Conservation (phyloP, 371 early-diverging fungal species). For the Mucor mucedo region DNA sequence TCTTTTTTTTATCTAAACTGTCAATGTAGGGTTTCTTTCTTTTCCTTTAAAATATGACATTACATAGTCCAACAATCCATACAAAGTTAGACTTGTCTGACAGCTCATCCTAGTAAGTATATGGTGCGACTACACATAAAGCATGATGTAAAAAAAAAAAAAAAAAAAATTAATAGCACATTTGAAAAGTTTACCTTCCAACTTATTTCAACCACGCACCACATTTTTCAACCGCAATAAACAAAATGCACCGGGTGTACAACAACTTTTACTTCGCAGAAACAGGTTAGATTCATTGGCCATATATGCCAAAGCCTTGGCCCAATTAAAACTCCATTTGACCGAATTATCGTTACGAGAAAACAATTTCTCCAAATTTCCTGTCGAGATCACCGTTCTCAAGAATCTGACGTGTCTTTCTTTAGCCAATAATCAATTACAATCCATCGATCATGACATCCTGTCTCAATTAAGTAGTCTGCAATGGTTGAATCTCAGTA, state of each 20-base stretch:
- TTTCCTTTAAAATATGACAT: constrained; percentile 2
- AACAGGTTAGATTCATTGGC: constrained; percentile 25
- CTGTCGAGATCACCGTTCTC: constrained; percentile 59
- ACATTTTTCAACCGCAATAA: constrained; percentile 19
- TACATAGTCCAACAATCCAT: background rate
- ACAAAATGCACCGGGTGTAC: constrained; percentile 8
- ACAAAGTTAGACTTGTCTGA: constrained; percentile 26
- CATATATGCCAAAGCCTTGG: constrained; percentile 23
- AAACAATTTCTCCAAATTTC: constrained; percentile 54
- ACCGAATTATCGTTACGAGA: constrained; percentile 53
- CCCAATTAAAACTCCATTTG: constrained; percentile 20
- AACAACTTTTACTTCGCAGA: constrained; percentile 27
- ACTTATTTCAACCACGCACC: constrained; percentile 17
- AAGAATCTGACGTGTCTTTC: constrained; percentile 68
- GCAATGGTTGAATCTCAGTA: constrained; percentile 41
- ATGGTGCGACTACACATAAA: no score
- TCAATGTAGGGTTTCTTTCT: background rate
- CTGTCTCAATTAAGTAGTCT: constrained; percentile 28
- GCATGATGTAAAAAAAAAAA: background rate
- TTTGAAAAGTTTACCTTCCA: constrained; percentile 18
- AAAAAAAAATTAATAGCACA: background rate
- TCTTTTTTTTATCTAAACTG: no score
- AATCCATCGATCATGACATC: constrained; percentile 21
- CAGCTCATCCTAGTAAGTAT: constrained; percentile 24
- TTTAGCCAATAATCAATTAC: constrained; percentile 64